Base-by-base conservation (phyloP, 305 asterid species). In the Ajuga reptans region DNA sequence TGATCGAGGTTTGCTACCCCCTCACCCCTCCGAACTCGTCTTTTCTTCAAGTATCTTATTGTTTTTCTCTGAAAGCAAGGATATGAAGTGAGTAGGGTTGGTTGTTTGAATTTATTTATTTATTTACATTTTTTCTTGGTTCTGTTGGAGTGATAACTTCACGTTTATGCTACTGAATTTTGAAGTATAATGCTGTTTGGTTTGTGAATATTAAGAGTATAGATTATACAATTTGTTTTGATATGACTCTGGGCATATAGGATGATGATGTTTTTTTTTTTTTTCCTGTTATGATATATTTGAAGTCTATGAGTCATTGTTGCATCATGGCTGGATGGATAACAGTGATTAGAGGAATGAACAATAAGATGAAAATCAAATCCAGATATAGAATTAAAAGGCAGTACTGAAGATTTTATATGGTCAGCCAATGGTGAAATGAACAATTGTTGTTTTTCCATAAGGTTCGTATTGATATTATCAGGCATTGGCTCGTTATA, bases 1-100 rank as follows among this genome's bases (percentile, higher is more conserved):
- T 91, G 96, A 89, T 89, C 69, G 91, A 91, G 95, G 96, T 89
- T n/a, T 9, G 24, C 61, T 69, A 3, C 33, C 7, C 36, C 9
- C 57, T 69, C 42, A 39, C 37, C n/a, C 54, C 3, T 9, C 4
- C 39, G 6, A 4, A 2, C 5, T 11, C 10, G 10, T 2, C 39
- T n/a, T 14, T 9, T 47, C 16, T 64, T 18, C 47, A 21, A 46
- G 34, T 39, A 6, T 7, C 2, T 39, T 9, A 9, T 9, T 39
- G 0, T 39, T 1, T 39, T 7, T 9, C 11, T n/a, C 45, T 39
- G 45, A 1, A 39, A 7, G 9, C 10, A 36, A 36, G 9, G 9
- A 36, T 8, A 36, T 36, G 42, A 6, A 61, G 71, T 12, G 50
- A 56, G 42, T 29, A 6, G 37, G 53, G 58, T 65, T 60, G 55